These are phyloP conservation scores for Pleurozium schreberi DNA, from an alignment of 225 moss, liverwort and hornwort species.

Conservation along the genomic window DNA sequence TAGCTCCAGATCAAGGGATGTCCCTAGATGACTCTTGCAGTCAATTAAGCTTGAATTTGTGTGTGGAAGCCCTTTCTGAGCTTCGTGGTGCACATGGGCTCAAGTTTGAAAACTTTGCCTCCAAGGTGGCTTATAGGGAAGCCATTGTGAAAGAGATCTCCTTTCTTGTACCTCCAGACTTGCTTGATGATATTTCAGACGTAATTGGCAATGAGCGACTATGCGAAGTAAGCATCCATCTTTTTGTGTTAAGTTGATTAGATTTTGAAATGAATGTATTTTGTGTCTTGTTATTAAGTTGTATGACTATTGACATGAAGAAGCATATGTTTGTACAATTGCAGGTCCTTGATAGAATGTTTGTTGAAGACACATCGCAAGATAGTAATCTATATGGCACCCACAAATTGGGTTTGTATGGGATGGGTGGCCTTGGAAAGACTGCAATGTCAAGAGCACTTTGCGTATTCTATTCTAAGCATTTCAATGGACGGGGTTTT, in stretches of 20 bases:
- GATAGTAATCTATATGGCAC: not conserved
- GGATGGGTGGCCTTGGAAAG: not conserved
- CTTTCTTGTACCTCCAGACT: not conserved
- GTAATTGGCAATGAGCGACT: not conserved
- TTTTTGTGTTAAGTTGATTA: too few relatives aligned
- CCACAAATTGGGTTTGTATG: not conserved
- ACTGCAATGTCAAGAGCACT: not conserved
- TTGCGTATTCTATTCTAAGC: not conserved
- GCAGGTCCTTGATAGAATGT: not conserved
- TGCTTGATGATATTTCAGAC: not conserved
- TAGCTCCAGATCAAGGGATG: rapidly evolving
- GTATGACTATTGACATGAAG: rapidly evolving
- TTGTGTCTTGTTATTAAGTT: not conserved
- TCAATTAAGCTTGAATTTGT: not conserved
- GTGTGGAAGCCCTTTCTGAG: not conserved
- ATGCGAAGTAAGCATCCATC: too few relatives aligned
- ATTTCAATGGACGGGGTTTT: not conserved
- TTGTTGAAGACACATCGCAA: not conserved
- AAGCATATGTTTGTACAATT: not conserved
- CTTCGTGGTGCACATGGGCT: not conserved
- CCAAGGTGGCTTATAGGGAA: not conserved
- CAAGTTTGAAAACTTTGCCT: not conserved
- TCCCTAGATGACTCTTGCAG: rapidly evolving
- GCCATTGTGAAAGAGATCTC: not conserved
- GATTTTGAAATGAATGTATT: too few relatives aligned